Evolutionary conservation across 2,329 filamentous ascomycete species (phyloP), one percentile per base, ranked within the genome.

Genomic region (Elsinoe australis): DNA sequence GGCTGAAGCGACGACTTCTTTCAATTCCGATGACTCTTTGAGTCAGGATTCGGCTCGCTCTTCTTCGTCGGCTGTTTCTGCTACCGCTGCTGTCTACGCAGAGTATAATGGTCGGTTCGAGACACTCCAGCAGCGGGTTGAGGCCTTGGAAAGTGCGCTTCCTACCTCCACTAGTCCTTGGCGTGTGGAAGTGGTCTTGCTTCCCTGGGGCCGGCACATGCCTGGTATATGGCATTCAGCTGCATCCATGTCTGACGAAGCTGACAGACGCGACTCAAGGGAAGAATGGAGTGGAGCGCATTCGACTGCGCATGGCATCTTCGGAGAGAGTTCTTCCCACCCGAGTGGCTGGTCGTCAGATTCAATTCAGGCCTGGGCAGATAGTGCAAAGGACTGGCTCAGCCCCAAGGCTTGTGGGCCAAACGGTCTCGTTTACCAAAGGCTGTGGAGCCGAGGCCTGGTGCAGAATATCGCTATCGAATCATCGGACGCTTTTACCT

Each of bases 391-490:
- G 24, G 78, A 80, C 15, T 83, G 82, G 77, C 67, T 87, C 17
- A 70, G 81, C 33, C 79, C 84, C 1, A 81, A 79, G 55, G 85
- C 83, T 1, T 87, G 80, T 58, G 74, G 76, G 2, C 71, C 76
- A 3, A 76, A 76, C 26, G 78, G 79, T 38, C 64, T 76, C 10
- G 74, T 85, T 28, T 83, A 85, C 57, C 74, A 79, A 61, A 74
- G 85, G n/a, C 71, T 90, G n/a, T 75, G 74, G 52, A 89, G 85
- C 59, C 76, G 85, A 48, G 85, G 85, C 1, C 70, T 89, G 7
- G 74, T 89, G 32, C 79, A 78, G 56, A 78, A 71, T 1, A 69
- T 88, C 15, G 71, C 71, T 0, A 69, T 89, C 24, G 74, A 70
- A 31, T 76, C 79, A 0, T 69, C 78, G 1, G 82, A 83, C 58